Evolutionary conservation across 176 grass and related monocot genomes (phyloP), one percentile per base, ranked within the genome.

Genomic region (Oryza glaberrima): DNA sequence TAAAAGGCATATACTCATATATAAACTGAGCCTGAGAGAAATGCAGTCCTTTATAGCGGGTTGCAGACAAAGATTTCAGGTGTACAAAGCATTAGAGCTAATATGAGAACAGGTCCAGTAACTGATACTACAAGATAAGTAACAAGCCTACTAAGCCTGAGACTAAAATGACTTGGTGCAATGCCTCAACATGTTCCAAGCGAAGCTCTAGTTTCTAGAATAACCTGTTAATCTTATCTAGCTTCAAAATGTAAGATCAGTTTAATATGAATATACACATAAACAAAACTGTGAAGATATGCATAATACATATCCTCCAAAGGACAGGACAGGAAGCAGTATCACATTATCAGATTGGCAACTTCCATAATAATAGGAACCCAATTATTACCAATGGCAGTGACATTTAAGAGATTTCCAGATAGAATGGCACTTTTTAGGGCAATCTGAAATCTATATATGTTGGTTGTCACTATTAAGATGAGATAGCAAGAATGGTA

Each of bases 231-330:
- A 78, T 72, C 43, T 56, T 64, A 67, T 4, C 49, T 52, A 52
- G 16, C 45, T 13, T 78, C 14, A 72, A 77, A 72, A 83, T 66
- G 77, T 16, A 78, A 78, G 46, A 20, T n/a, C 28, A 72, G 49
- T 52, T 52, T 16, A 52, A 49, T 14, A 49, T 49, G 47, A 49
- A 49, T 49, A 15, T 49, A 49, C 47, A 49, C 3, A 49, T 49
- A 46, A 20, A 11, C 9, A 56, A 69, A 77, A 65, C 34, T 60
- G 6, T 0, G 6, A 78, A 66, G 11, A 65, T 28, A 65, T 13
- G 70, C 19, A 26, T 7, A 70, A 64, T 1, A 3, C 58, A 16
- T 19, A 52, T 15, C 49, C 22, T 30, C 23, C 66, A 54, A 60
- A 77, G 82, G 61, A 25, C 22, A 58, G 3, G 13, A 81, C 67